Base-by-base conservation (phyloP, 2,329 filamentous ascomycete species). In the Cercospora canescens region DNA sequence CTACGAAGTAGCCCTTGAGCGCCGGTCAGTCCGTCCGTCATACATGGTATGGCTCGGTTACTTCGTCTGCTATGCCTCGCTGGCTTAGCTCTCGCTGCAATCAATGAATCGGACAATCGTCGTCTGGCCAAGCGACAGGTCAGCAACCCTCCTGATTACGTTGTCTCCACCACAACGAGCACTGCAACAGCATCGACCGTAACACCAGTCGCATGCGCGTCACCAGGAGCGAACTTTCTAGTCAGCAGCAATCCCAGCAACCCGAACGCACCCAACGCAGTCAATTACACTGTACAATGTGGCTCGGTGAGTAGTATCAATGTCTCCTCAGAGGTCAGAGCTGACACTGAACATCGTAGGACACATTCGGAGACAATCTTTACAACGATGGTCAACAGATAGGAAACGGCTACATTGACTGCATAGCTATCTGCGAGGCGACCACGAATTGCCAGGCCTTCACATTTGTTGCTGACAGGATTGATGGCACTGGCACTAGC, bases 211-310 rank as follows among this genome's bases (percentile, higher is more conserved):
- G n/a, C 52, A 41, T 58, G 55, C 28, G 55, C 55, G 12, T 58
- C 32, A 18, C 55, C 55, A 4, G 55, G 55, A 7, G 32, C 41
- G 21, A 41, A 41, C 34, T 58, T 39, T 39, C 55, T 21, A 21
- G 32, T 58, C 32, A 58, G 28, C 34, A 58, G 55, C 34, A 35
- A 58, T 34, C 30, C 30, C 18, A n/a, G n/a, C 14, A 56, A 28
- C 11, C 32, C 32, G 16, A 39, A 41, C 34, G 18, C 34, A 21
- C 55, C 55, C 37, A 34, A 34, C 12, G 30, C 55, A 14, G 55
- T 58, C 32, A 58, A 58, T 34, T 58, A 58, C 18, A 58, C 55
- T 14, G 24, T 58, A 21, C 32, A 58, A 26, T 58, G 55, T 39
- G 55, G 55, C 34, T 58, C 55, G 55, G 55, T 58, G 24, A 30